Evolutionary conservation across 176 grass and related monocot species (phyloP).

Genomic region (Guadua angustifolia): DNA sequence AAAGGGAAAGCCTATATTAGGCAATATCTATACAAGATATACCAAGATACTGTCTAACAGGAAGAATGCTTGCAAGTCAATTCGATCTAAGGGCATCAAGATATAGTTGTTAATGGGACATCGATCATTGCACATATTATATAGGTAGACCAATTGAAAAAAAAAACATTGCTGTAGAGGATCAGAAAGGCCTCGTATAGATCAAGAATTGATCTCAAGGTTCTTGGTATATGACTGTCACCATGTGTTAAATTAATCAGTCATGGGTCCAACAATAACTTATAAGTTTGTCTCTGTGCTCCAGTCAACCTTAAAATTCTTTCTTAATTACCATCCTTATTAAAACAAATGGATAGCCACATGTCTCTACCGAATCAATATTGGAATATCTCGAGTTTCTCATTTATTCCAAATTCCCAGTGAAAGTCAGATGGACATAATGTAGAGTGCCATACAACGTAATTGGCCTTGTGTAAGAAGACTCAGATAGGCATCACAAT

Average conservation of each 20-base stretch:
- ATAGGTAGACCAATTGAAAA: background rate
- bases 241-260: conserved; percentile 3
- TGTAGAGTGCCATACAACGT: background rate
- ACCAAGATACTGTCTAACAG: no score
- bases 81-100: conserved; percentile 13
- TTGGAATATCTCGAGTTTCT: conserved; percentile 15
- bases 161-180: background rate
- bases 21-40: no score
- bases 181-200: conserved; percentile 16
- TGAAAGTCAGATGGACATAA: conserved; percentile 21
- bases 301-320: background rate
- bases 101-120: conserved; percentile 2
- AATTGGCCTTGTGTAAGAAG: background rate
- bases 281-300: background rate
- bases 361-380: background rate
- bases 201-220: conserved; percentile 1
- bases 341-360: background rate
- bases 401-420: background rate
- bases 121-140: background rate
- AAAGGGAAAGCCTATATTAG: no score
- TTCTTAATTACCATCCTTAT: background rate
- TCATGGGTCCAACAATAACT: conserved; percentile 1
- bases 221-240: conserved; percentile 3
- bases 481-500: background rate
- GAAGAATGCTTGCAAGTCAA: background rate